phyloP scores from a whole-genome alignment of 2,329 filamentous ascomycete genomes.

The Apiospora saccharicola region DNA sequence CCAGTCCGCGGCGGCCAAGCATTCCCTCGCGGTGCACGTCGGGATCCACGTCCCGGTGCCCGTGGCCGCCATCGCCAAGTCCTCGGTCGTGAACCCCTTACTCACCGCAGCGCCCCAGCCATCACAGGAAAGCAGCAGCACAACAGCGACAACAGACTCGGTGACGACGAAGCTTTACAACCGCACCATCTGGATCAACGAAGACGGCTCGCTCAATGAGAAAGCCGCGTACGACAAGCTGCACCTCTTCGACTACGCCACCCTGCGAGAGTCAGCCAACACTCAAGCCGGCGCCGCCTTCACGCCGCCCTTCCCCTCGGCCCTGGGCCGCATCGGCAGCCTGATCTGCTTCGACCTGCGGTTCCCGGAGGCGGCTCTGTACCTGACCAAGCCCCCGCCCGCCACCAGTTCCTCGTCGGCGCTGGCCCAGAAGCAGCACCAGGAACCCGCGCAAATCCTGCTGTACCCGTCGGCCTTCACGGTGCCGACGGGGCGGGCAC shows the following conservation, averaged over 20 bases:
- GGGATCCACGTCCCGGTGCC: constrained; percentile 81
- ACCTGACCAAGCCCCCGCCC: constrained; percentile 59
- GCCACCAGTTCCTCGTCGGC: not conserved
- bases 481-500: constrained; percentile 80
- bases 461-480: constrained; percentile 93
- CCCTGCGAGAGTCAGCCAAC: constrained; percentile 58
- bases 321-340: constrained; percentile 77
- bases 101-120: constrained; percentile 22
- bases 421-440: not conserved
- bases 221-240: constrained; percentile 78
- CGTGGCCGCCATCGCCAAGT: constrained; percentile 39
- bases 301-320: constrained; percentile 73
- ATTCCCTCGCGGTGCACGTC: constrained; percentile 78
- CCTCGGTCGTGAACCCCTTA: constrained; percentile 11
- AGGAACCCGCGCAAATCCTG: constrained; percentile 71
- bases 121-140: not conserved
- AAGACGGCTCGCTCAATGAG: constrained; percentile 51
- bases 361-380: constrained; percentile 78
- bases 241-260: constrained; percentile 81
- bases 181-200: constrained; percentile 59
- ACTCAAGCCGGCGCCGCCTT: constrained; percentile 74
- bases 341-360: constrained; percentile 92
- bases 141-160: not conserved
- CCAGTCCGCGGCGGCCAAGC: constrained; percentile 68
- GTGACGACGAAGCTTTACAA: constrained; percentile 54